phyloP scores from a whole-genome alignment of 2,329 filamentous ascomycete genomes.

The Domatiomyces catenatus region DNA sequence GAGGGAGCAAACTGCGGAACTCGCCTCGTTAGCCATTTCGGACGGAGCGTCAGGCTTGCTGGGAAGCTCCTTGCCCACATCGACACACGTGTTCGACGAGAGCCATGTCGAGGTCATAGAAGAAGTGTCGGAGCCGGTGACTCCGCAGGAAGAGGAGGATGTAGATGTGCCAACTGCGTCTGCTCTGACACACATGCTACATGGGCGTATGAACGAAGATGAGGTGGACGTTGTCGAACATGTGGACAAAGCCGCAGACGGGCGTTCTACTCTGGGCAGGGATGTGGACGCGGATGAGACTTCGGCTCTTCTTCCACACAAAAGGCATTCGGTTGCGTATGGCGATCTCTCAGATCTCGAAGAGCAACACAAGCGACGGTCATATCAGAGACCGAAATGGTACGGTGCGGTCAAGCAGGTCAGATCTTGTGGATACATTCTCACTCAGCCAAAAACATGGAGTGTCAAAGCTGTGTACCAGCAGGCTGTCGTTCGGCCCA shows the following conservation, averaged over 20 bases:
- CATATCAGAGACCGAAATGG: constrained; percentile 1
- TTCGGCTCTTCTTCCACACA: constrained; percentile 13
- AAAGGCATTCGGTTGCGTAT: constrained; percentile 8
- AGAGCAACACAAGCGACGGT: constrained; percentile 10
- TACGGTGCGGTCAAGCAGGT: constrained; percentile 2
- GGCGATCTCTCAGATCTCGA: constrained; percentile 18
- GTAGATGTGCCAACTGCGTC: constrained; percentile 27
- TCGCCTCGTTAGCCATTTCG: constrained; percentile 67
- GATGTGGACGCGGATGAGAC: constrained; percentile 15
- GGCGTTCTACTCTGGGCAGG: background rate
- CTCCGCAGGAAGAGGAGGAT: constrained; percentile 27
- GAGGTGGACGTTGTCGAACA: constrained; percentile 14
- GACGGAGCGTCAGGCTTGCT: constrained; percentile 24
- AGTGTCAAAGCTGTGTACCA: constrained; percentile 50
- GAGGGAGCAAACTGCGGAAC: constrained; percentile 71
- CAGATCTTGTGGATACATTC: constrained; percentile 8
- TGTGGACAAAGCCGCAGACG: constrained; percentile 5
- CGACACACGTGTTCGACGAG: constrained; percentile 9
- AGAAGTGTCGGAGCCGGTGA: constrained; percentile 46
- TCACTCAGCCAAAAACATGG: constrained; percentile 56
- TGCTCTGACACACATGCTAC: constrained; percentile 37
- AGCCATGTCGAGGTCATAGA: constrained; percentile 35
- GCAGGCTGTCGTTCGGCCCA: constrained; percentile 49
- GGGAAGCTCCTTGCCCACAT: constrained; percentile 9
- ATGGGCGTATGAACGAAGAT: constrained; percentile 23